Evolutionary conservation across 768 basidiomycete genomes (phyloP), one percentile per base, ranked within the genome.

Genomic region (Lactarius deliciosus): DNA sequence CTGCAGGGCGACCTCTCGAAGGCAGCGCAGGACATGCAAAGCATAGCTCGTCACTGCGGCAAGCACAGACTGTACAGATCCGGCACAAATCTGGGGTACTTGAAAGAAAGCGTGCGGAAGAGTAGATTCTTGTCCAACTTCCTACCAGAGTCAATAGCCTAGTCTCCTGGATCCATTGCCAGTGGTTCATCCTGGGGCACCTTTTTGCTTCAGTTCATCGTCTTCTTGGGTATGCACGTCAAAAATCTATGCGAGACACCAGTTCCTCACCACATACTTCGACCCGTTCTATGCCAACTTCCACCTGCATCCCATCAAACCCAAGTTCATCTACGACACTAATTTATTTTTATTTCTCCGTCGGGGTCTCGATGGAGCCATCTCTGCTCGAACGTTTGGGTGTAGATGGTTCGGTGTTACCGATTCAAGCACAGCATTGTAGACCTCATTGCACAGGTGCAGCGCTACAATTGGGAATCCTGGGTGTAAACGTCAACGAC

Each of bases 281-380:
- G 90, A 93, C 73, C 87, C 91, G 64, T 85, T 90, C 76, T 84
- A 89, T 73, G 86, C 88, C 16, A 86, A 91, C 72, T 81, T 91
- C 63, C 83, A 89, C 73, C 76, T 87, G 54, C 74, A 78, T 64
- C 68, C 75, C 64, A 79, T 76, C 64, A 80, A 79, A 69, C 81
- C 80, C 40, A 77, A 82, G 75, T 76, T 77, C 65, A 73, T 74
- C 61, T 78, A 73, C 68, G 77, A 73, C 71, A 74, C 77, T 68
- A 74, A 73, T 73, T 77, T 78, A 74, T 67, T 75, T 36, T 73
- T 32, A 28, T 69, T 70, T 60, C 28, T 69, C 47, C 69, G 69
- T 25, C 64, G 1, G 61, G 36, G 36, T 58, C 22, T 34, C 59
- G 28, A 50, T n/a, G n/a, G 45, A 61, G 11, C 61, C 61, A 1